A percentile compares a stretch with the other conserved stretches of the same genome.
Evolutionary conservation across 441 rosid genomes (phyloP).

Genomic region (Adansonia madagascariensis): DNA sequence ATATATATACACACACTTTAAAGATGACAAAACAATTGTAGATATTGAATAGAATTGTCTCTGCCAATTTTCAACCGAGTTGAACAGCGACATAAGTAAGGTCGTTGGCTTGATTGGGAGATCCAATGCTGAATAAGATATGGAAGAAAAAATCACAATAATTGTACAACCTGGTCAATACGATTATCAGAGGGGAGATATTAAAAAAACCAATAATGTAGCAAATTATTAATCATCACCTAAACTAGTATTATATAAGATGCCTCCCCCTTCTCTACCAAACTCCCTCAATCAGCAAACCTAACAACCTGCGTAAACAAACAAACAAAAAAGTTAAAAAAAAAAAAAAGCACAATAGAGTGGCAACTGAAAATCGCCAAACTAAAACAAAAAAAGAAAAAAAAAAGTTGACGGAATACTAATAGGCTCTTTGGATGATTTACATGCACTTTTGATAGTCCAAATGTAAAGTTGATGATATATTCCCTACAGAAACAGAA

Average conservation of each 20-base stretch:
- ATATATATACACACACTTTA: background rate
- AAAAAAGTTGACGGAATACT: background rate
- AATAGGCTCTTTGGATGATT: background rate
- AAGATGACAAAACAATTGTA: background rate
- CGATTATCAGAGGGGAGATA: background rate
- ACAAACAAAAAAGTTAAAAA: background rate
- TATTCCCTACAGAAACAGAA: slow-evolving; percentile 24
- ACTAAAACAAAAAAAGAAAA: background rate
- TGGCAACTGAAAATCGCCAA: slow-evolving; percentile 27
- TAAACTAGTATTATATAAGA: background rate
- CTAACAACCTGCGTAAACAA: slow-evolving; percentile 19
- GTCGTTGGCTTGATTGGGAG: background rate
- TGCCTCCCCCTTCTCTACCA: background rate
- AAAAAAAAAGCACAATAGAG: background rate
- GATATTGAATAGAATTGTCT: background rate
- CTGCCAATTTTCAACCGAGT: background rate
- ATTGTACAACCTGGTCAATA: background rate
- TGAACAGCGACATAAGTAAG: background rate
- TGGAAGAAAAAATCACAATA: background rate
- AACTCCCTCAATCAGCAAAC: background rate
- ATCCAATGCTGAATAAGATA: background rate
- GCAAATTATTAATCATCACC: background rate
- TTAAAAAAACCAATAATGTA: background rate
- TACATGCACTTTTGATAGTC: slow-evolving; percentile 1
- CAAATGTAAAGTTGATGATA: background rate